Base-by-base conservation (phyloP, 2,329 filamentous ascomycete species). In the Ophioceras dolichostomum region DNA sequence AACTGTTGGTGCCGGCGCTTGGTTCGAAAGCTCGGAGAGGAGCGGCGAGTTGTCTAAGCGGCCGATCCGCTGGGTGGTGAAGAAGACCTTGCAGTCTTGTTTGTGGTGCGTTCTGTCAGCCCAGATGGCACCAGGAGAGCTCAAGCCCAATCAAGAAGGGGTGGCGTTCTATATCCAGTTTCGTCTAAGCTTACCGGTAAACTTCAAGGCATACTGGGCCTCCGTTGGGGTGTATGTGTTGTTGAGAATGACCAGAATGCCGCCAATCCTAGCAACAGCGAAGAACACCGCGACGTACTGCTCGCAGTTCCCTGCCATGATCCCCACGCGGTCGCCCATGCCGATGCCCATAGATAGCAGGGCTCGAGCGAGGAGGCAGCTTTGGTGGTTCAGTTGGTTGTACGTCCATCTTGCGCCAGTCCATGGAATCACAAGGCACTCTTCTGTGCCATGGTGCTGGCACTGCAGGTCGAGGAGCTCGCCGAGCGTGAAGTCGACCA, bases 211-310 rank as follows among this genome's bases (percentile, higher is more conserved):
- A 55, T 82, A 80, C 52, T 76, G 68, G 34, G 80, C 76, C 57
- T 88, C 83, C 1, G 70, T 73, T 2, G 77, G 68, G 1, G 83
- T 88, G 53, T 88, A 88, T 0, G 82, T 88, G 58, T 86, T 88
- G 60, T 88, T 88, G 45, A 88, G 62, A 32, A 87, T 84, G 20
- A 87, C 82, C 37, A 87, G 63, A 32, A 81, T 76, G 33, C 71
- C 76, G 9, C 79, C 78, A 14, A 82, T 68, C 33, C 73, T 67
- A 29, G 77, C 75, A 10, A 76, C 78, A 4, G 79, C 80, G 46
- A 86, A 85, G 63, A 85, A 83, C 13, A 85, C 68, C 3, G 79
- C 69, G 21, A 82, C 58, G 76, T 89, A 89, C 73, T 94, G 68
- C 70, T 93, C 61, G 67, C 87, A 63, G 72, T 94, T 60, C 62